phyloP scores from a whole-genome alignment of 1,284 basidiomycete genomes.

The Takashimella koratensis region DNA sequence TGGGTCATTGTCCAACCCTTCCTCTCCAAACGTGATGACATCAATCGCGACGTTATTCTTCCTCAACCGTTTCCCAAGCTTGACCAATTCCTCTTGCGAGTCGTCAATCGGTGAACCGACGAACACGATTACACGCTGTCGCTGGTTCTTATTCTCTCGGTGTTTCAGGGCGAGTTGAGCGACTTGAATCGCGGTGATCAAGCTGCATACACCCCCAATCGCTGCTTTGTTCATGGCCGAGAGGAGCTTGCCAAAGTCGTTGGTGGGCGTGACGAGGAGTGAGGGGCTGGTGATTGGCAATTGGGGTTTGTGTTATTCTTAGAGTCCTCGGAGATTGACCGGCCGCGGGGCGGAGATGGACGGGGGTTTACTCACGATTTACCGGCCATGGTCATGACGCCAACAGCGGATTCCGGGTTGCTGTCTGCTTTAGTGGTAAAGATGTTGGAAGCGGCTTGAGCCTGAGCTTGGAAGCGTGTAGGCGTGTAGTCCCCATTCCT shows the following conservation, averaged over 20 bases:
- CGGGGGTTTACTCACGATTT: constrained; percentile 63
- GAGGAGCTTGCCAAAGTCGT: constrained; percentile 89
- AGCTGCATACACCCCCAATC: constrained; percentile 75
- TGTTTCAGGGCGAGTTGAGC: constrained; percentile 97
- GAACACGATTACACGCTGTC: constrained; percentile 91
- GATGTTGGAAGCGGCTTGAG: constrained; percentile 84
- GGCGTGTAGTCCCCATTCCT: constrained; percentile 89
- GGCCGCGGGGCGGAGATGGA: not conserved
- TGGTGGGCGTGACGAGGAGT: constrained; percentile 91
- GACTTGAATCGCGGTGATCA: constrained; percentile 85
- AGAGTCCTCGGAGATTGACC: not conserved
- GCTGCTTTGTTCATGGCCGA: constrained; percentile 69
- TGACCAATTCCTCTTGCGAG: constrained; percentile 72
- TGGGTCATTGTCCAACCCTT: constrained; percentile 47
- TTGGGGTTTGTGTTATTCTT: too few relatives aligned
- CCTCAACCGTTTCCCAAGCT: constrained; percentile 93
- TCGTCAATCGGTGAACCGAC: constrained; percentile 76
- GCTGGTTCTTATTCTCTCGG: constrained; percentile 95
- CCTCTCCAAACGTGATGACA: constrained; percentile 67
- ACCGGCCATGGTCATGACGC: constrained; percentile 96
- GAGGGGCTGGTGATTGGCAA: constrained; percentile 62
- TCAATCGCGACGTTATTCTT: constrained; percentile 99
- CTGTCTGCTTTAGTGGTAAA: constrained; percentile 91
- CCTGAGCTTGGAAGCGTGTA: constrained; percentile 81
- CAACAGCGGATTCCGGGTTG: constrained; percentile 96